A percentile compares a stretch with the other conserved stretches of the same genome.
Conservation (phyloP, 805 yeast genomes). For the Barnettozyma californica region DNA sequence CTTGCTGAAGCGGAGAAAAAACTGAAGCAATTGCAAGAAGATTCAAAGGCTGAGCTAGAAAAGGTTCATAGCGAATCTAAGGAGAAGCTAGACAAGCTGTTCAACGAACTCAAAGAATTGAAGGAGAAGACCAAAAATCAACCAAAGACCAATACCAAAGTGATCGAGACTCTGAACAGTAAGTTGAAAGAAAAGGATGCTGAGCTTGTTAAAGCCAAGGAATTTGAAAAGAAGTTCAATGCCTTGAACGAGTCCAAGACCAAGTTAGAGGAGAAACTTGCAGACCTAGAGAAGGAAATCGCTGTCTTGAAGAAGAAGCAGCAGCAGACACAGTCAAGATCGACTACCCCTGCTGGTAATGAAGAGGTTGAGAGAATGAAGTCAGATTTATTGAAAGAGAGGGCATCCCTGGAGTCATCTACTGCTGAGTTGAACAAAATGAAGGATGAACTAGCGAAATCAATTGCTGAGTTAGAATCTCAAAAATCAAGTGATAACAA, state of each 20-base stretch:
- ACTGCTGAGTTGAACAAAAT: constrained; percentile 19
- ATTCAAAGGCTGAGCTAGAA: constrained; percentile 14
- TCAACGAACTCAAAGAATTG: constrained; percentile 18
- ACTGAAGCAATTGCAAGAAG: constrained; percentile 8
- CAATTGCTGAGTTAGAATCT: constrained; percentile 4
- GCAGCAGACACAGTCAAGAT: neutral
- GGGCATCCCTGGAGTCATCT: constrained; percentile 2
- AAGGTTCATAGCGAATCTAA: constrained; percentile 3
- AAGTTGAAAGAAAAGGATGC: constrained; percentile 20
- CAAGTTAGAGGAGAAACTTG: constrained; percentile 26
- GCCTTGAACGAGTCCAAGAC: constrained; percentile 30
- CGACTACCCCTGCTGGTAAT: neutral
- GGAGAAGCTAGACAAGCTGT: constrained; percentile 8
- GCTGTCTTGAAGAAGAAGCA: constrained; percentile 10
- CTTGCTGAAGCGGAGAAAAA: constrained; percentile 18
- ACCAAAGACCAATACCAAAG: constrained; percentile 2
- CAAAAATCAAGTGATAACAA: constrained; percentile 8
- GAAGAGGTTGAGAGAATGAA: constrained; percentile 9
- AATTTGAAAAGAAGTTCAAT: constrained; percentile 33
- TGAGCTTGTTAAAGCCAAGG: constrained; percentile 28
- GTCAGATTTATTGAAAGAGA: constrained; percentile 4
- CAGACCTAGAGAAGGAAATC: constrained; percentile 13
- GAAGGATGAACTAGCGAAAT: constrained; percentile 13
- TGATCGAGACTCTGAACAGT: constrained; percentile 11
- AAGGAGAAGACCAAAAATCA: constrained; percentile 8